These are phyloP conservation scores for Tricholomella constricta DNA, from an alignment of 768 basidiomycete species.

Conservation along the genomic window DNA sequence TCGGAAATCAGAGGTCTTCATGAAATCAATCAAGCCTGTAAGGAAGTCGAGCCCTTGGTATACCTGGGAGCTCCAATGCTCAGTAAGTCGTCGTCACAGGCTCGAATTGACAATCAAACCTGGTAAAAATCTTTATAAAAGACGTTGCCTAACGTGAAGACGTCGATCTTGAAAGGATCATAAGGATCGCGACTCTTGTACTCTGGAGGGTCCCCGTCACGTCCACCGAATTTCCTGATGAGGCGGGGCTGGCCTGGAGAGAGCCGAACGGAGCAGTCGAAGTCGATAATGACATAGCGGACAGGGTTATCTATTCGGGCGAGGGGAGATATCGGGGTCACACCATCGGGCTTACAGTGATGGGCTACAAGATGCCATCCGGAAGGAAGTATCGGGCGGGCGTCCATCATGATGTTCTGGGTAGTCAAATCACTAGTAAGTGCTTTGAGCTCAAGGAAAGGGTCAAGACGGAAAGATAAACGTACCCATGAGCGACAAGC, in stretches of 20 bases:
- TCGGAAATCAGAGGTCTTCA: not conserved
- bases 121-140: conserved; percentile 1
- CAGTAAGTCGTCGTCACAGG: not conserved
- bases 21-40: not conserved
- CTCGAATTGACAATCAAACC: no score
- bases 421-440: not conserved
- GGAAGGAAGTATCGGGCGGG: not conserved
- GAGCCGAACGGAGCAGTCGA: not conserved
- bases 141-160: conserved; percentile 6
- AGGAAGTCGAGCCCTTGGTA: not conserved
- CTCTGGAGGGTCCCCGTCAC: not conserved
- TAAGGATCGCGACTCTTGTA: no score
- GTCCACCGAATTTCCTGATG: not conserved
- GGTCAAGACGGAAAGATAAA: not conserved
- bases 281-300: not conserved
- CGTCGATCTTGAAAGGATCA: conserved; percentile 6
- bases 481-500: not conserved
- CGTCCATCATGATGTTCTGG: not conserved
- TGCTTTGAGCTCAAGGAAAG: not conserved
- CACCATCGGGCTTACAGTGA: not conserved
- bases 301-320: not conserved
- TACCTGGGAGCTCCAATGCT: not conserved
- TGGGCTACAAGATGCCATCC: not conserved
- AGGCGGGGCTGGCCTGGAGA: not conserved
- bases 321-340: not conserved